Evolutionary conservation across 208 protist genomes (phyloP).

Genomic region (Leishmania turanica): DNA sequence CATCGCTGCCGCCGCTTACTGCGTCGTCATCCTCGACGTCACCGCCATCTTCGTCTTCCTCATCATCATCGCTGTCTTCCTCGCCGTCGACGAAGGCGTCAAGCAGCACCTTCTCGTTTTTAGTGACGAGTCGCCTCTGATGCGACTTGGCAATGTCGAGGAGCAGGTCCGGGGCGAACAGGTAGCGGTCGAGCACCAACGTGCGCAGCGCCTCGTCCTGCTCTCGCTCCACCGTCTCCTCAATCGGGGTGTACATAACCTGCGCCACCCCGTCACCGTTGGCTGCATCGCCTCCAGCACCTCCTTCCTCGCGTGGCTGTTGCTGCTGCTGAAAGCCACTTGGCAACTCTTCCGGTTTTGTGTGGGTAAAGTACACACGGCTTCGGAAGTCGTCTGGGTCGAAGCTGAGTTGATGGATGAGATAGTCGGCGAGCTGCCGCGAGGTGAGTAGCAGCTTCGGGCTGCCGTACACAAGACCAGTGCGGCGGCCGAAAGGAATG

Average conservation of each 20-base stretch:
- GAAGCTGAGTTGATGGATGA: slow-evolving; percentile 55
- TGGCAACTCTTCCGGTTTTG: slow-evolving; percentile 10
- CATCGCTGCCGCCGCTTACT: neutral
- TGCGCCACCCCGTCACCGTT: neutral
- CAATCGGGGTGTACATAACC: slow-evolving; percentile 35
- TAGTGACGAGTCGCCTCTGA: slow-evolving; percentile 73
- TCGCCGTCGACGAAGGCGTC: slow-evolving; percentile 74
- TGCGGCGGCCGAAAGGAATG: slow-evolving; percentile 85
- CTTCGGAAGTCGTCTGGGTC: slow-evolving; percentile 76
- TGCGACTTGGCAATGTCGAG: slow-evolving; percentile 79
- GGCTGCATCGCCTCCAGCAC: neutral
- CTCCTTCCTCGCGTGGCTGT: neutral
- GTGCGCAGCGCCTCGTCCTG: slow-evolving; percentile 59
- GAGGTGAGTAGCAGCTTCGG: slow-evolving; percentile 69
- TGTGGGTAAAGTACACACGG: slow-evolving; percentile 75
- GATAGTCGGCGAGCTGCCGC: slow-evolving; percentile 50
- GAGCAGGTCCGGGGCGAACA: slow-evolving; percentile 82
- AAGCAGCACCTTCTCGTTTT: slow-evolving; percentile 64
- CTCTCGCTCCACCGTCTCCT: slow-evolving; percentile 60
- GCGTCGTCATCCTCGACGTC: neutral
- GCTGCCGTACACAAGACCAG: slow-evolving; percentile 74
- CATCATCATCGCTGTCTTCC: slow-evolving; percentile 23
- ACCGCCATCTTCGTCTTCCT: slow-evolving; percentile 20
- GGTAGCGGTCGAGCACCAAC: slow-evolving; percentile 83
- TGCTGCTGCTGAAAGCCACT: slow-evolving; percentile 14